Conservation (phyloP, 176 grass and related monocot species). For the sorghum (Sorghum bicolor) region Sorghum_bicolor_NCBIv3 NC_012872.2:64308001-64308500, state of each 20-base stretch:
- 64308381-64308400: background rate
- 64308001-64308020: slow-evolving; percentile 99
- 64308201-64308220: slow-evolving; percentile 95
- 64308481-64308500: slow-evolving; percentile 18
- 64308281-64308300: slow-evolving; percentile 64
- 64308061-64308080: background rate
- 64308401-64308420: slow-evolving; percentile 12
- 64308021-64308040: slow-evolving; percentile 93
- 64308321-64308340: slow-evolving; percentile 98
- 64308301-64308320: slow-evolving; percentile 96
- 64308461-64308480: slow-evolving; percentile 6
- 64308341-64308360: slow-evolving; percentile 59
- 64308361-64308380: slow-evolving; percentile 19
- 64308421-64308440: background rate
- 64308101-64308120: background rate
- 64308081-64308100: background rate
- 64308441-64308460: background rate
- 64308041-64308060: slow-evolving; percentile 63
- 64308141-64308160: background rate
- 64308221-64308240: slow-evolving; percentile 96
- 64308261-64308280: slow-evolving; percentile 56
- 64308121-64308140: background rate
- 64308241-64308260: slow-evolving; percentile 82
- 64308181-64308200: slow-evolving; percentile 86
- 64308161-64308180: slow-evolving; percentile 5